A percentile compares a stretch with the other conserved stretches of the same genome.
phyloP scores from a whole-genome alignment of 352 stramenopile genomes.

The Pythium diclinum region DNA sequence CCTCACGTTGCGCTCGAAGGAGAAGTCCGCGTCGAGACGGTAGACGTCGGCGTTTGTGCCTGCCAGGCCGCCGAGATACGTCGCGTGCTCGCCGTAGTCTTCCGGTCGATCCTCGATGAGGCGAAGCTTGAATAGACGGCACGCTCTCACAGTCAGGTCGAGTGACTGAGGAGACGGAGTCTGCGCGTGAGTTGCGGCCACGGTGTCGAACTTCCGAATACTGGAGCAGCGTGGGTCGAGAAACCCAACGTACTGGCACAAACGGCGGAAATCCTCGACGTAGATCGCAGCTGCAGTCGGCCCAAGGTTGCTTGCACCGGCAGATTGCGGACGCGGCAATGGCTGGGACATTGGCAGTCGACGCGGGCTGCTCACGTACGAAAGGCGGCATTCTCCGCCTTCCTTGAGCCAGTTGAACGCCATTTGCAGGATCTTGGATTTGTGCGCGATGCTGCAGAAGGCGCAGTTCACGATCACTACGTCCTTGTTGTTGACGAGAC shows the following conservation, averaged over 20 bases:
- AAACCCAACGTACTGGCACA: slow-evolving; percentile 39
- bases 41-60: slow-evolving; percentile 18
- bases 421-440: slow-evolving; percentile 32
- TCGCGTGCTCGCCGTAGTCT: slow-evolving; percentile 54
- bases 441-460: slow-evolving; percentile 32
- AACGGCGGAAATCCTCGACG: slow-evolving; percentile 41
- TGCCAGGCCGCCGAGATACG: slow-evolving; percentile 30
- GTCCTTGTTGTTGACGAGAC: slow-evolving; percentile 9
- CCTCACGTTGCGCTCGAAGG: slow-evolving; percentile 34
- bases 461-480: slow-evolving; percentile 53
- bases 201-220: slow-evolving; percentile 7
- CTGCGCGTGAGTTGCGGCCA: neutral
- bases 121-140: slow-evolving; percentile 42
- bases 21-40: slow-evolving; percentile 37
- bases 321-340: neutral
- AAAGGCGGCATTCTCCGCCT: slow-evolving; percentile 44
- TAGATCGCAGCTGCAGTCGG: slow-evolving; percentile 26
- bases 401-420: slow-evolving; percentile 38
- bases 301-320: neutral
- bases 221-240: slow-evolving; percentile 24
- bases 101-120: slow-evolving; percentile 40
- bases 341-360: slow-evolving; percentile 4
- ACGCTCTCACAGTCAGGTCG: slow-evolving; percentile 20
- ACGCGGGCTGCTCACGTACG: slow-evolving; percentile 19
- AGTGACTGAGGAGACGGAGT: neutral